Evolutionary conservation across 2,329 filamentous ascomycete species (phyloP), one percentile per base, ranked within the genome.

Genomic region (Colletotrichum limetticola): DNA sequence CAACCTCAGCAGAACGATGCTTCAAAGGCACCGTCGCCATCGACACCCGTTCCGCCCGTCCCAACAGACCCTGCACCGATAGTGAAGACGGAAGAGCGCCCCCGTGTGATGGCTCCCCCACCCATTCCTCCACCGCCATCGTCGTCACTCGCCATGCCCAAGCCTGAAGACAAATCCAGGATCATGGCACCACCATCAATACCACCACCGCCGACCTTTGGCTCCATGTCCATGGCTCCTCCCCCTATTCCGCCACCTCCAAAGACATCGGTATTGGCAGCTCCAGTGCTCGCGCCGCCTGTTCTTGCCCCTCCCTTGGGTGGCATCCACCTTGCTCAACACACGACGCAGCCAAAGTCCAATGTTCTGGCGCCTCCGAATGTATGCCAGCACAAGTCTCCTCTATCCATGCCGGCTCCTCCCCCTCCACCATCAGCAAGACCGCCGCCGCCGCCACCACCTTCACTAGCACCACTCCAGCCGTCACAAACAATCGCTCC

Each of bases 311-410:
- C 81, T 14, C 83, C 83, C 2, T 76, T 78, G 28, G 78, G 78
- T 11, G 77, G 83, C 63, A 75, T 74, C 75, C 74, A 68, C 76
- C 75, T 75, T 77, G 61, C 72, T 75, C 68, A 32, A 75, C 74
- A 72, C 75, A 12, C 63, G 70, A 80, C 80, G 76, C 78, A 79
- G 63, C 81, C 82, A 46, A 86, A 84, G 74, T 86, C 83, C 16
- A 83, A 84, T 65, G 80, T 86, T 28, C 81, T 86, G n/a, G 85
- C 85, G 37, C 82, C 80, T 14, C 85, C 85, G n/a, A 85, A 85
- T 71, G 82, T 83, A 11, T 78, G 80, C 16, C 83, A 84, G 69
- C 77, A 80, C 73, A 80, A 80, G 65, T 81, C 81, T 30, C 81
- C 80, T 28, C 76, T 82, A 9, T 82, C 81, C 16, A 80, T 82